phyloP scores from a whole-genome alignment of 2,329 filamentous ascomycete species.

The Aspergillus udagawae region DNA sequence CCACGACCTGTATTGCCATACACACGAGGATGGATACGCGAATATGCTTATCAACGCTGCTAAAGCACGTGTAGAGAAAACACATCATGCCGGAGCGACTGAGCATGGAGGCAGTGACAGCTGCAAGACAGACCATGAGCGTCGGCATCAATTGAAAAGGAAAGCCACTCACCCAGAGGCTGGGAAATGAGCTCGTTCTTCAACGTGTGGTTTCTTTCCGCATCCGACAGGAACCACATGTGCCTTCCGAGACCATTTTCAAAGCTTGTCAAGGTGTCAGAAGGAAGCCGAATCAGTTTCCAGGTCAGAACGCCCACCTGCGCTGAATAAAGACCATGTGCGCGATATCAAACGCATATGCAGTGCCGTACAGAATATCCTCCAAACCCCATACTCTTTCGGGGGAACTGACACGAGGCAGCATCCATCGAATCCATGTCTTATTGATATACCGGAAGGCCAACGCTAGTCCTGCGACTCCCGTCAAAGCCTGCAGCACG shows the following conservation, averaged over 20 bases:
- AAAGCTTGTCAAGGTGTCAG: conserved; percentile 15
- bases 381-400: conserved; percentile 32
- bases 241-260: conserved; percentile 31
- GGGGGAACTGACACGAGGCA: conserved; percentile 30
- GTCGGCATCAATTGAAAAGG: conserved; percentile 1
- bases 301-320: conserved; percentile 18
- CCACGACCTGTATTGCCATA: conserved; percentile 28
- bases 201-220: conserved; percentile 24
- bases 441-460: conserved; percentile 20
- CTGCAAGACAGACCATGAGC: conserved; percentile 14
- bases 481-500: conserved; percentile 14
- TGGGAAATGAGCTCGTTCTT: conserved; percentile 26
- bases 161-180: conserved; percentile 12
- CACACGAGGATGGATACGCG: conserved; percentile 29
- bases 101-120: conserved; percentile 31
- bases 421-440: conserved; percentile 28
- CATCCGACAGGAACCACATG: conserved; percentile 24
- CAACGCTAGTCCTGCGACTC: conserved; percentile 9
- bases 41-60: conserved; percentile 26
- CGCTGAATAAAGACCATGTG: conserved; percentile 31
- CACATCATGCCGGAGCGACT: conserved; percentile 36
- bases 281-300: neutral
- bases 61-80: conserved; percentile 34
- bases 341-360: conserved; percentile 27
- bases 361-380: conserved; percentile 28